phyloP scores from a whole-genome alignment of 2,329 filamentous ascomycete species.

The Verticillium alfalfae region DNA sequence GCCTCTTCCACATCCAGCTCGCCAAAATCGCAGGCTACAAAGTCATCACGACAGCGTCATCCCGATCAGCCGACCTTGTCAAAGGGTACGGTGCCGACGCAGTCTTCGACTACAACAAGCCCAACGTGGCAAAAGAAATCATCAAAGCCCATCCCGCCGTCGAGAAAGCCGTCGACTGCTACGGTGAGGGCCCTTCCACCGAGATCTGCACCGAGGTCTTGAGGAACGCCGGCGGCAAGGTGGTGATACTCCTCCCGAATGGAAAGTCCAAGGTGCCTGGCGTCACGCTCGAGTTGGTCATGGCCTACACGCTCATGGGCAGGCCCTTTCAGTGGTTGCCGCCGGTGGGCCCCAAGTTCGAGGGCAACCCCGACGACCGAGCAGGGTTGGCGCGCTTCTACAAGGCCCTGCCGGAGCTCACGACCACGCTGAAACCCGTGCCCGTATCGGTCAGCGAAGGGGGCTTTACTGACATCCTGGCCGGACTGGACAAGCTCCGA shows the following conservation, averaged over 20 bases:
- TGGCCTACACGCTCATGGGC: conserved; percentile 18
- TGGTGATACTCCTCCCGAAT: conserved; percentile 17
- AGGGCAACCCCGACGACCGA: conserved; percentile 17
- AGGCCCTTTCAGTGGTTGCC: conserved; percentile 17
- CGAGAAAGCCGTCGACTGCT: conserved; percentile 21
- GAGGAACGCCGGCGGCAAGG: conserved; percentile 18
- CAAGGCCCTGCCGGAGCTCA: conserved; percentile 9
- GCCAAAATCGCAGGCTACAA: conserved; percentile 26
- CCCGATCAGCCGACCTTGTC: conserved; percentile 27
- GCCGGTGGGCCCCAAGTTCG: conserved; percentile 20
- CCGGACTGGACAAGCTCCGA: conserved; percentile 13
- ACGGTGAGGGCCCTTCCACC: conserved; percentile 21
- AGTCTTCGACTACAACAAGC: conserved; percentile 23
- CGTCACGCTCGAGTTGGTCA: conserved; percentile 15
- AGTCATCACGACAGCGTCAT: conserved; percentile 23
- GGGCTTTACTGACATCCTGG: conserved; percentile 12
- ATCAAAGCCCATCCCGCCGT: conserved; percentile 16
- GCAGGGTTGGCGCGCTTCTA: conserved; percentile 15
- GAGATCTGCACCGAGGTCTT: conserved; percentile 19
- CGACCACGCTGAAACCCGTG: conserved; percentile 11
- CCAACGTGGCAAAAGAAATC: conserved; percentile 17
- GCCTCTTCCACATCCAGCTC: conserved; percentile 38
- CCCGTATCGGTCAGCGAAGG: conserved; percentile 9
- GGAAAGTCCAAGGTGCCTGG: conserved; percentile 12
- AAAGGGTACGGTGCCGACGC: conserved; percentile 20